Evolutionary conservation across 305 asterid genomes (phyloP), one percentile per base, ranked within the genome.

Genomic region (Rubia peregrina): DNA sequence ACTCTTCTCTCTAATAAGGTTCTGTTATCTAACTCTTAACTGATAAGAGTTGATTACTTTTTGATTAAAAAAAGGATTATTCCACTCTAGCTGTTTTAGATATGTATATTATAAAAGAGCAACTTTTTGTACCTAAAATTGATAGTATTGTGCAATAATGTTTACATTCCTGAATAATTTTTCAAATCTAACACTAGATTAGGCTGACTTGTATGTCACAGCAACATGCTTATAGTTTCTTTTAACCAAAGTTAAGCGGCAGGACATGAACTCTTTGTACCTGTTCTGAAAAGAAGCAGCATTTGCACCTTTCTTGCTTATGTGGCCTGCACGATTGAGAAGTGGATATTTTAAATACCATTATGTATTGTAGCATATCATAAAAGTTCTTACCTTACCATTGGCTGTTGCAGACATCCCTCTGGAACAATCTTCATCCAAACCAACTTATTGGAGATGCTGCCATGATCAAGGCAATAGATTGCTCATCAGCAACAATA

Each of bases 341-440:
- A 65, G 44, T 64, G 21, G 19, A 7, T 19, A 22, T 33, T 56
- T 71, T 19, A 8, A 48, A 8, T 19, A 21, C 17, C 11, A 36
- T 11, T n/a, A 3, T 48, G 65, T 48, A 61, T 49, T 38, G 19
- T 40, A 16, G 46, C 17, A 12, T 63, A 21, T 49, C 43, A 33
- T 70, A 76, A 71, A 79, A 51, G 63, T 36, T 57, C 74, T 38
- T 74, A 10, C n/a, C 48, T 19, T 42, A 75, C 66, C 61, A 33
- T 75, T 62, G 65, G 73, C 74, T 60, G 73, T 67, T 84, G 72
- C 71, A 93, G 97, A 93, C 97, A 70, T 88, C 97, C 8, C 68
- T 85, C 63, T 91, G 98, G 96, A 85, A 80, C 85, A 91, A 87
- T 83, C 97, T 93, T 74, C 91, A 91, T 62, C 97, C 97, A 57